These are phyloP conservation scores for Sphaerulina vaccinii DNA, from an alignment of 2,329 filamentous ascomycete genomes.

Conservation along the genomic window DNA sequence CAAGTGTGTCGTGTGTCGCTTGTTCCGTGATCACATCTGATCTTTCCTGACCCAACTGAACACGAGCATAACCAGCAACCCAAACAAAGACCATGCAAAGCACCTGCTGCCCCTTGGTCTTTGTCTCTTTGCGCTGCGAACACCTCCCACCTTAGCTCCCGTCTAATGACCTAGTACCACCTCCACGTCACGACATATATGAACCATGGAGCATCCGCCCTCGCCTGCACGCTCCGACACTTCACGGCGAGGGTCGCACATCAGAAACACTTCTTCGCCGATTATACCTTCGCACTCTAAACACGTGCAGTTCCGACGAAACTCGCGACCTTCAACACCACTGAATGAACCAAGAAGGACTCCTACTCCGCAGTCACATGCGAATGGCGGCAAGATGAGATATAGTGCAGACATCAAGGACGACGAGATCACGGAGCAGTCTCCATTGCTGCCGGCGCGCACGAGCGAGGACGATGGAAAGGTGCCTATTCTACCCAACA, in stretches of 20 bases:
- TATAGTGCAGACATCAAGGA: slow-evolving; percentile 16
- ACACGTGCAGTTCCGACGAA: slow-evolving; percentile 24
- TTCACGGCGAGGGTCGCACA: slow-evolving; percentile 17
- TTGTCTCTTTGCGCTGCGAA: slow-evolving; percentile 5
- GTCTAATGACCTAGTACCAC: not conserved
- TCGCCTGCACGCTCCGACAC: slow-evolving; percentile 14
- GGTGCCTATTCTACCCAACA: slow-evolving; percentile 16
- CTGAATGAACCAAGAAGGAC: slow-evolving; percentile 12
- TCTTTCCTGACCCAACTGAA: not conserved
- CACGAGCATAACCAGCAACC: not conserved
- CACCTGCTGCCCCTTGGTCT: slow-evolving; percentile 2
- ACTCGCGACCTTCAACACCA: slow-evolving; percentile 16
- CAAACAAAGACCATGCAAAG: slow-evolving; percentile 1
- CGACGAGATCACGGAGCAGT: slow-evolving; percentile 33
- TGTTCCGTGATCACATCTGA: too few species aligned
- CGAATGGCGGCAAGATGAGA: slow-evolving; percentile 8
- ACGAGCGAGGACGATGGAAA: slow-evolving; percentile 25
- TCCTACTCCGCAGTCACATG: slow-evolving; percentile 1
- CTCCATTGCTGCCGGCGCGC: slow-evolving; percentile 31
- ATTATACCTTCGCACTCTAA: slow-evolving; percentile 17
- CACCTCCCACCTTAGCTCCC: slow-evolving; percentile 5
- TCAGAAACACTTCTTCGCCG: slow-evolving; percentile 6
- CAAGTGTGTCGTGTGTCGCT: too few species aligned
- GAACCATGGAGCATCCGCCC: slow-evolving; percentile 20
- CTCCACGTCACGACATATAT: slow-evolving; percentile 1